Base-by-base conservation (phyloP, 2,329 filamentous ascomycete species). In the Metarhizium anisopliae region DNA sequence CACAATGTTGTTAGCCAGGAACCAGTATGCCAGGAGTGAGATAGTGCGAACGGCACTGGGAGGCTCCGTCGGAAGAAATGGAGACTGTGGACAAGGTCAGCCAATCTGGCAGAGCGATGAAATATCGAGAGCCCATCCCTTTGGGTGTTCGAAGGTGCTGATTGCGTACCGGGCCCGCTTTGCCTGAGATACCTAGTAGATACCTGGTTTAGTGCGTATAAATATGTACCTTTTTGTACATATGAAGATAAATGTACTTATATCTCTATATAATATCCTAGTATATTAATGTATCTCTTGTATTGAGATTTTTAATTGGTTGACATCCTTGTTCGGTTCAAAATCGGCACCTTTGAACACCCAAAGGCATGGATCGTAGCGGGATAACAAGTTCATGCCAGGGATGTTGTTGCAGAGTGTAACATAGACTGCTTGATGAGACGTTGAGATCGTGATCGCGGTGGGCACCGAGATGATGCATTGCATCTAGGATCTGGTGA, bases 1-100 rank as follows among this genome's bases (percentile, higher is more conserved):
- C n/a, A 47, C n/a, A 29, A 29, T 5, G n/a, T 4, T 25, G 43
- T 47, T 25, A 14, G 43, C 43, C 43, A 47, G 43, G 43, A 25
- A 25, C 25, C 25, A 25, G 25, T 25, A 25, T 25, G 25, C 25
- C 25, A 25, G 25, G 25, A n/a, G 7, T 11, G 6, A 14, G 6
- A 49, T 30, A 49, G 45, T 49, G 45, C 45, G 45, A 49, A 49
- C 20, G 30, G 45, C 45, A 49, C 45, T 49, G 45, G 25, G 45
- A 49, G 45, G n/a, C 11, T 55, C 47, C 53, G 30, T 40, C 51
- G 40, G 29, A 47, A 51, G 53, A 51, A 47, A 20, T 51, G 40
- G 49, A 45, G 36, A 45, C 11, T 16, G 49, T 51, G 38, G 40
- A 47, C 49, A 18, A 47, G 30, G 11, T 18, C 35, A 43, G 20